Percentiles rank a stretch among this genome's conserved stretches.
Conservation (phyloP, 2,329 filamentous ascomycete species). For the Escovopsis sp. region DNA sequence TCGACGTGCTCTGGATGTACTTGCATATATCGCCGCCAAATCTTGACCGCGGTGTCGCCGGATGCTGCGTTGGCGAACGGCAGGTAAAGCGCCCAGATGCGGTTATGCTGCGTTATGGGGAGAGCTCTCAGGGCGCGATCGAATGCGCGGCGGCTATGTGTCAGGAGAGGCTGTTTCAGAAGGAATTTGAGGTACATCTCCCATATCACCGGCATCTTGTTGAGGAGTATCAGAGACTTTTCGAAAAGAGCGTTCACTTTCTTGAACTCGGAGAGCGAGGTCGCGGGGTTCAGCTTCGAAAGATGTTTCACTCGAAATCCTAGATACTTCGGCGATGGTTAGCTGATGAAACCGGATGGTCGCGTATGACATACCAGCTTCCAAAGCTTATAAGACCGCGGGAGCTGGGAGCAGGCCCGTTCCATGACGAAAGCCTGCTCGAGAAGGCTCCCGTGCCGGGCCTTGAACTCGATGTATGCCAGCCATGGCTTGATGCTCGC, state of each 20-base stretch:
- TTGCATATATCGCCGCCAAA: conserved; percentile 95
- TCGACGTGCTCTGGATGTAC: conserved; percentile 90
- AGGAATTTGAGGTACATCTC: conserved; percentile 92
- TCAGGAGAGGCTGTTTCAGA: conserved; percentile 81
- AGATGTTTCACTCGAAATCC: conserved; percentile 72
- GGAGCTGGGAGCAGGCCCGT: conserved; percentile 76
- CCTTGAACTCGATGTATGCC: conserved; percentile 82
- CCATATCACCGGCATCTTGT: conserved; percentile 99
- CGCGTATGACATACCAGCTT: conserved; percentile 52
- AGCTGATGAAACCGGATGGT: conserved; percentile 2
- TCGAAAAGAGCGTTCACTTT: conserved; percentile 96
- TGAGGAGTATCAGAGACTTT: conserved; percentile 77
- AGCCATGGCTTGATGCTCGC: conserved; percentile 89
- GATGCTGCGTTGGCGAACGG: conserved; percentile 84
- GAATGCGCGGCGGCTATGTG: conserved; percentile 72
- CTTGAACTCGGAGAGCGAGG: conserved; percentile 65
- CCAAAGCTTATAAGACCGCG: conserved; percentile 96
- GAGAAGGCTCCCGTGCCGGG: conserved; percentile 66
- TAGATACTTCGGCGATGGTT: conserved; percentile 48
- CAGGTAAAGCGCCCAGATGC: conserved; percentile 85
- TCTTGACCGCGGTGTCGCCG: conserved; percentile 78
- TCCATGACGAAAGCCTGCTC: conserved; percentile 85
- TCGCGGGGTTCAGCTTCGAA: conserved; percentile 65
- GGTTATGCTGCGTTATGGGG: conserved; percentile 86
- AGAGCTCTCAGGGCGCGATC: conserved; percentile 83